Base-by-base conservation (phyloP, 1,284 basidiomycete genomes). In the Heterobasidion annosum region DNA sequence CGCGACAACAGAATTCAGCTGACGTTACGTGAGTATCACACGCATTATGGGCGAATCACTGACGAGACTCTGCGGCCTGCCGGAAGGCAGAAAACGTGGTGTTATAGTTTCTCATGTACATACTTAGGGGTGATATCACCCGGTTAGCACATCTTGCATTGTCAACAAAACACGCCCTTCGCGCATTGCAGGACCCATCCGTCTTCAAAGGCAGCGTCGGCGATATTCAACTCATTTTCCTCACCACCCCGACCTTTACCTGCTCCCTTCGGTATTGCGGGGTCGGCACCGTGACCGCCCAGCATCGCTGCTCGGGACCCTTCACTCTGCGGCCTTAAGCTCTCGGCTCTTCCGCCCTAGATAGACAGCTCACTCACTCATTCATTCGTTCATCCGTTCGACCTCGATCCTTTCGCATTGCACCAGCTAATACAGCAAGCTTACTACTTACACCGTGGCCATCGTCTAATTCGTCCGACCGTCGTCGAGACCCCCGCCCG, bases 61-160 rank as follows among this genome's bases (percentile, higher is more conserved):
- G 61, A 65, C 62, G 64, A 25, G 25, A 25, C 25, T 57, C 52
- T 46, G 55, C 66, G 76, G 81, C 82, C 81, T 83, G 80, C 79
- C 83, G 82, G 82, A 82, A 81, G 56, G 40, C 40, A 13, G 67
- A 72, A 72, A 83, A 82, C 82, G 82, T 84, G 69, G 71, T 58
- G 68, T 13, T 57, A 61, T 59, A 57, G 43, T 60, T 59, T 68
- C 63, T 66, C 68, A 73, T 73, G 75, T 73, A 76, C 74, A 67
- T 73, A 70, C 34, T n/a, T 50, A 50, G 70, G 69, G 70, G 67
- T 67, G 71, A 71, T 72, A 71, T 72, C 66, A 62, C 54, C 54
- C 58, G 58, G 42, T 35, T 50, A 56, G 54, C 50, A 52, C n/a
- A 42, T 42, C 53, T 54, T 47, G 54, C 53, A 69, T 74, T 77